Evolutionary conservation across 192 early-diverging fungal species (phyloP).

Genomic region (Dispira parvispora): DNA sequence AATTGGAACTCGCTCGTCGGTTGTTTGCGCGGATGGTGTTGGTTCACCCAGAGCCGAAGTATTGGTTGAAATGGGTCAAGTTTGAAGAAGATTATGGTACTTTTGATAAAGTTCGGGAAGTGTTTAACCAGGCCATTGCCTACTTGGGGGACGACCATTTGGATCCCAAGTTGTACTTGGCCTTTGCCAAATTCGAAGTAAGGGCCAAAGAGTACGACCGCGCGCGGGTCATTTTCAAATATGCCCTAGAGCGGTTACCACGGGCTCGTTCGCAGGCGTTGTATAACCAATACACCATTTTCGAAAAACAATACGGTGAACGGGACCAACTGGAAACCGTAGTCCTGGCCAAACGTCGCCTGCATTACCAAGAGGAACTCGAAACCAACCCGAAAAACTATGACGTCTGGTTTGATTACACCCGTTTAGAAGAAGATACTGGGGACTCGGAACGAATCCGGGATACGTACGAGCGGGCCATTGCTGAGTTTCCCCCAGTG

Average conservation of each 20-base stretch:
- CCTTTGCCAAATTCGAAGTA: slow-evolving; percentile 94
- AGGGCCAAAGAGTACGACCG: slow-evolving; percentile 79
- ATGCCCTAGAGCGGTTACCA: slow-evolving; percentile 75
- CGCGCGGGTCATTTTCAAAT: slow-evolving; percentile 91
- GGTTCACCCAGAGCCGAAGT: slow-evolving; percentile 77
- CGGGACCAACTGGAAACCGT: slow-evolving; percentile 81
- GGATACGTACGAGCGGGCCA: slow-evolving; percentile 92
- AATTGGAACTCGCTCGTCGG: slow-evolving; percentile 59
- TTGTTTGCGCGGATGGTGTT: slow-evolving; percentile 77
- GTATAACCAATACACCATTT: slow-evolving; percentile 86
- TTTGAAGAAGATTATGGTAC: slow-evolving; percentile 81
- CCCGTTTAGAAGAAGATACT: slow-evolving; percentile 65
- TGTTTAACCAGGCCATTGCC: slow-evolving; percentile 77
- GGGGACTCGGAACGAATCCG: slow-evolving; percentile 58
- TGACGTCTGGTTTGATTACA: slow-evolving; percentile 98
- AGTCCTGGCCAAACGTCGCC: slow-evolving; percentile 69
- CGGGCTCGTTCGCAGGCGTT: slow-evolving; percentile 66
- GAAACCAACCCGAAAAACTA: slow-evolving; percentile 72
- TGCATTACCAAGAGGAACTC: slow-evolving; percentile 74
- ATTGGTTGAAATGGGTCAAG: slow-evolving; percentile 93
- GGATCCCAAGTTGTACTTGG: slow-evolving; percentile 86
- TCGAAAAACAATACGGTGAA: slow-evolving; percentile 93
- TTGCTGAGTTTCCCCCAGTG: slow-evolving; percentile 70
- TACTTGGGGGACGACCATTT: slow-evolving; percentile 75
- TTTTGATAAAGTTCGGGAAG: slow-evolving; percentile 51